A percentile compares a stretch with the other conserved stretches of the same genome.
Conservation (phyloP, 139 green algal species). For the Chlamydomonas incerta region DNA sequence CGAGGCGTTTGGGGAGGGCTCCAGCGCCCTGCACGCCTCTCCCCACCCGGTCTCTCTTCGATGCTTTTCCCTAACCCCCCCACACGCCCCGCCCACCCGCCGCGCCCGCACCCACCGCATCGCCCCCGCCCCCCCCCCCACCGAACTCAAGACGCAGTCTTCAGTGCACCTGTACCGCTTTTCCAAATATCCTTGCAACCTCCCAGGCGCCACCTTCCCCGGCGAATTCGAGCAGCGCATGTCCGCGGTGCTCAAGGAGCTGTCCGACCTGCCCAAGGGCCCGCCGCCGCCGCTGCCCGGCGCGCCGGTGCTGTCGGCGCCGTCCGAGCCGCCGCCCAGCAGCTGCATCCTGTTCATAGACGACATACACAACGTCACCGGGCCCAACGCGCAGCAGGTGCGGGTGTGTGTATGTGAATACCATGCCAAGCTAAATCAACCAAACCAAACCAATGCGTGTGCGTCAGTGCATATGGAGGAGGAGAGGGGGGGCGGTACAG, state of each 20-base stretch:
- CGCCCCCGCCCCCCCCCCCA: neutral
- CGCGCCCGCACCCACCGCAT: neutral
- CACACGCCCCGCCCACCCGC: too few relatives aligned
- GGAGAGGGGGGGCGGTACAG: too few relatives aligned
- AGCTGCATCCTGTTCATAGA: conserved; percentile 97
- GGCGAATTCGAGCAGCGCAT: conserved; percentile 99
- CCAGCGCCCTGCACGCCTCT: too few relatives aligned
- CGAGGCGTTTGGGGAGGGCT: too few relatives aligned
- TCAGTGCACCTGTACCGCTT: too few relatives aligned
- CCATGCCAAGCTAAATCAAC: too few relatives aligned
- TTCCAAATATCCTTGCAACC: too few relatives aligned
- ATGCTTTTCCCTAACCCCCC: too few relatives aligned
- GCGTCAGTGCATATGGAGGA: too few relatives aligned
- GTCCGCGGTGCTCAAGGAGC: conserved; percentile 89
- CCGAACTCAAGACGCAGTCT: too few relatives aligned
- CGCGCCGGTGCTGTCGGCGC: neutral
- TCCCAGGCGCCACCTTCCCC: conserved; percentile 90
- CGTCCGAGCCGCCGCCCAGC: conserved; percentile 52
- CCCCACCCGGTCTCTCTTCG: too few relatives aligned
- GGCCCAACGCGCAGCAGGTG: conserved; percentile 73
- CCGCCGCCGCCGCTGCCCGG: neutral
- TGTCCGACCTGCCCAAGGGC: conserved; percentile 61
- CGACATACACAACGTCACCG: conserved; percentile 96
- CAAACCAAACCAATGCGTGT: too few relatives aligned
- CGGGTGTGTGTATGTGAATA: neutral